Evolutionary conservation across 2,329 filamentous ascomycete species (phyloP).

Genomic region (Microascus cirrosus): DNA sequence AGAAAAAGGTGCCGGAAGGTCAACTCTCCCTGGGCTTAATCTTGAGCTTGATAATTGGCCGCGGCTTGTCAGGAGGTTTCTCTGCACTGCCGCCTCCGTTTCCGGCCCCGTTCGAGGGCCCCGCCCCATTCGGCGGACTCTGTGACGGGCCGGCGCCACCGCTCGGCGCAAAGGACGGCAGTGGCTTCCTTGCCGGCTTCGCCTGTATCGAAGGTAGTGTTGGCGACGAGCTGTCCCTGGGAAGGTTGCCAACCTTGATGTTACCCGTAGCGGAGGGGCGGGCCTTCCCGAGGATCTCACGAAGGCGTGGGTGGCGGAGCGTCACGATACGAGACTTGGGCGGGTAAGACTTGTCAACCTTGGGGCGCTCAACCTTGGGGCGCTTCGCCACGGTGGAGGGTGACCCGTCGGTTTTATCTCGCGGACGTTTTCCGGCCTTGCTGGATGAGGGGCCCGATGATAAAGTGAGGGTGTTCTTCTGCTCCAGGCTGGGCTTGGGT

Average conservation of each 20-base stretch:
- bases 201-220: slow-evolving; percentile 7
- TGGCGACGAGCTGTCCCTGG: background rate
- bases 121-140: background rate
- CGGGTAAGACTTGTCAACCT: background rate
- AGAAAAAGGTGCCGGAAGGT: background rate
- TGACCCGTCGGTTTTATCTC: background rate
- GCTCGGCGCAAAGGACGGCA: slow-evolving; percentile 16
- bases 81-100: background rate
- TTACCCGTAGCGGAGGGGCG: background rate
- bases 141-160: background rate
- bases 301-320: slow-evolving; percentile 1
- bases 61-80: background rate
- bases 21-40: background rate
- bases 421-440: slow-evolving; percentile 1
- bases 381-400: background rate
- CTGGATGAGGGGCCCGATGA: background rate
- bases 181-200: slow-evolving; percentile 23
- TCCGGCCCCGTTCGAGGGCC: slow-evolving; percentile 14
- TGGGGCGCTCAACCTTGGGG: background rate
- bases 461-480: slow-evolving; percentile 6
- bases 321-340: slow-evolving; percentile 3
- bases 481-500: slow-evolving; percentile 2
- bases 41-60: slow-evolving; percentile 3
- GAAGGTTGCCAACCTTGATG: background rate
- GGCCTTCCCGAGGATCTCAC: slow-evolving; percentile 3